phyloP scores from a whole-genome alignment of 2,329 filamentous ascomycete genomes.

The Pseudophaeomoniella oleicola region DNA sequence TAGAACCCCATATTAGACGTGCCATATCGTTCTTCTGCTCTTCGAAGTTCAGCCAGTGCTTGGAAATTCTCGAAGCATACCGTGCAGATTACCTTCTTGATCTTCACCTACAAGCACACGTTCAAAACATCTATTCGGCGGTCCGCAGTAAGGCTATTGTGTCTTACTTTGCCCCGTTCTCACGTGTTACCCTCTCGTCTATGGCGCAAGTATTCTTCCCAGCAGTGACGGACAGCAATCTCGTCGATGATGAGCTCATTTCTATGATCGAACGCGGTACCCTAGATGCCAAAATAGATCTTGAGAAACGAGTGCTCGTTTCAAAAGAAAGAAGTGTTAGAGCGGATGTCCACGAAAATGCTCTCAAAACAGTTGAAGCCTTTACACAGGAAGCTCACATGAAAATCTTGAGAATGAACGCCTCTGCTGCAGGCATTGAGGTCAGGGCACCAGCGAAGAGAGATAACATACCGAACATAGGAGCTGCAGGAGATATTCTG shows the following conservation, averaged over 20 bases:
- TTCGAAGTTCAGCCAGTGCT: constrained; percentile 73
- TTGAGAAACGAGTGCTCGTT: constrained; percentile 66
- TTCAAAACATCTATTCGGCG: constrained; percentile 52
- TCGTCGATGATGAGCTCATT: constrained; percentile 49
- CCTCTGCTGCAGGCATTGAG: constrained; percentile 62
- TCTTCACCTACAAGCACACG: constrained; percentile 63
- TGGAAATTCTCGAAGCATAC: constrained; percentile 69
- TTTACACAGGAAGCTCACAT: constrained; percentile 66
- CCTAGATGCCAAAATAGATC: constrained; percentile 69
- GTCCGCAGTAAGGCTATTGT: constrained; percentile 87
- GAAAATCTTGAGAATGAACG: constrained; percentile 62
- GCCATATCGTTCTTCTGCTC: constrained; percentile 82
- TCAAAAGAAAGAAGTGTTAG: constrained; percentile 55
- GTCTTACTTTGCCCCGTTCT: constrained; percentile 86
- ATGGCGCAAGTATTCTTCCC: constrained; percentile 61
- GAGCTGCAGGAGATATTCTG: constrained; percentile 1
- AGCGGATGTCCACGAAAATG: constrained; percentile 52
- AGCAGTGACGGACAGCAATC: constrained; percentile 39
- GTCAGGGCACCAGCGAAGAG: constrained; percentile 29
- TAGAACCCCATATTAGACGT: constrained; percentile 86
- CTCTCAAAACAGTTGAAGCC: constrained; percentile 50
- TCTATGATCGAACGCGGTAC: constrained; percentile 59
- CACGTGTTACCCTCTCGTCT: constrained; percentile 64
- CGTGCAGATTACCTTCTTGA: constrained; percentile 81
- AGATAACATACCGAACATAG: constrained; percentile 5